phyloP scores from a whole-genome alignment of 192 early-diverging fungal genomes.

The Piromyces sp. region DNA sequence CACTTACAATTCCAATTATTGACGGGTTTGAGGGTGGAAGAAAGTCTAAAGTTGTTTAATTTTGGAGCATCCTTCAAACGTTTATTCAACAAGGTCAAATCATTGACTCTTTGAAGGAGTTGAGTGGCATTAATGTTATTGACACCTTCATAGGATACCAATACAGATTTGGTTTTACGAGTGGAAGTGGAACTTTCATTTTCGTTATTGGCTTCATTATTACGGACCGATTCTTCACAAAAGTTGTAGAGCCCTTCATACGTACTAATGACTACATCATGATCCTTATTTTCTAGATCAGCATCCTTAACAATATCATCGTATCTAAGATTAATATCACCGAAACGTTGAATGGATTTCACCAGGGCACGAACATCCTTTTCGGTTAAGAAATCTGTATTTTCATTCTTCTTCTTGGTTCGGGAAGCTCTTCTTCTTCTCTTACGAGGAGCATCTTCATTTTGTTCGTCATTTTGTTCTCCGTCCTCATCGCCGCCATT shows the following conservation, averaged over 20 bases:
- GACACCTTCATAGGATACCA: slow-evolving; percentile 59
- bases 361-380: slow-evolving; percentile 73
- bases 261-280: slow-evolving; percentile 14
- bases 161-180: slow-evolving; percentile 35
- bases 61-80: slow-evolving; percentile 27
- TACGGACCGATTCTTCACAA: slow-evolving; percentile 20
- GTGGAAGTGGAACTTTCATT: slow-evolving; percentile 11
- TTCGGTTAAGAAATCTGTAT: slow-evolving; percentile 30
- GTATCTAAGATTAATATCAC: slow-evolving; percentile 57
- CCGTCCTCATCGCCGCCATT: slow-evolving; percentile 3
- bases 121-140: slow-evolving; percentile 71
- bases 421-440: slow-evolving; percentile 5
- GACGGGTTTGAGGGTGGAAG: slow-evolving; percentile 61
- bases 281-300: slow-evolving; percentile 51
- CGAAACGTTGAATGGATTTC: slow-evolving; percentile 65
- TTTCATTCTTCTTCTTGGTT: slow-evolving; percentile 7
- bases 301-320: slow-evolving; percentile 67
- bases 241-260: slow-evolving; percentile 21
- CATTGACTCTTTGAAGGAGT: slow-evolving; percentile 53
- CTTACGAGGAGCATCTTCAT: slow-evolving; percentile 8
- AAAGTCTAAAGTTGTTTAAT: slow-evolving; percentile 10
- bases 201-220: slow-evolving; percentile 11
- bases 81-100: slow-evolving; percentile 46
- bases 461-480: slow-evolving; percentile 8
- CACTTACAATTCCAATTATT: slow-evolving; percentile 69